phyloP scores from a whole-genome alignment of 2,329 filamentous ascomycete genomes.

The Uncinocarpus reesii region DNA sequence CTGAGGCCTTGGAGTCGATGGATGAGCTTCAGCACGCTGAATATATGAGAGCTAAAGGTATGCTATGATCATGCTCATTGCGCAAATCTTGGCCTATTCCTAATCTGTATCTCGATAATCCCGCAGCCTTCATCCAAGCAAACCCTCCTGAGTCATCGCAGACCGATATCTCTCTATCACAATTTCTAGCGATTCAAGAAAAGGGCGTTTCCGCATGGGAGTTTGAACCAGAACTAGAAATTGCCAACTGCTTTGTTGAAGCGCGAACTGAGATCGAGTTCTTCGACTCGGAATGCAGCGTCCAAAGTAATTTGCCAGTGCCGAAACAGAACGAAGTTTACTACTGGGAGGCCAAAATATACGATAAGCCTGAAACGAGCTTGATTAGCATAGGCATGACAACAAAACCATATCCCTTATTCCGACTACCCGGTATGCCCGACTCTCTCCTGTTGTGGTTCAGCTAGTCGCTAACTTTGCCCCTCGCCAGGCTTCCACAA shows the following conservation, averaged over 20 bases:
- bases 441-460: background rate
- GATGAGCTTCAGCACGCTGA: slow-evolving; percentile 83
- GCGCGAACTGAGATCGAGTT: slow-evolving; percentile 95
- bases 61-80: too few species aligned
- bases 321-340: slow-evolving; percentile 99
- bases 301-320: slow-evolving; percentile 90
- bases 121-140: slow-evolving; percentile 74
- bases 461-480: slow-evolving; percentile 2
- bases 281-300: slow-evolving; percentile 94
- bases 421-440: slow-evolving; percentile 74
- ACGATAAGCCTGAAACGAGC: slow-evolving; percentile 86
- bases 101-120: slow-evolving; percentile 14
- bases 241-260: slow-evolving; percentile 97
- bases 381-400: slow-evolving; percentile 84
- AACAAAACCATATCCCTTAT: slow-evolving; percentile 93
- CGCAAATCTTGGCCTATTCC: too few species aligned
- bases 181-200: slow-evolving; percentile 96
- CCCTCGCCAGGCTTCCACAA: slow-evolving; percentile 66
- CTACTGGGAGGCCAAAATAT: slow-evolving; percentile 98
- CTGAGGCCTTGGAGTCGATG: slow-evolving; percentile 88
- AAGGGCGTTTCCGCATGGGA: slow-evolving; percentile 99
- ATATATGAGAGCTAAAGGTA: slow-evolving; percentile 92
- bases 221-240: slow-evolving; percentile 97
- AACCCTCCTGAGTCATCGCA: slow-evolving; percentile 92
- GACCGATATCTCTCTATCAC: slow-evolving; percentile 93